A percentile compares a stretch with the other conserved stretches of the same genome.
Conservation (phyloP, 2,329 filamentous ascomycete species). For the Zalaria sp. region DNA sequence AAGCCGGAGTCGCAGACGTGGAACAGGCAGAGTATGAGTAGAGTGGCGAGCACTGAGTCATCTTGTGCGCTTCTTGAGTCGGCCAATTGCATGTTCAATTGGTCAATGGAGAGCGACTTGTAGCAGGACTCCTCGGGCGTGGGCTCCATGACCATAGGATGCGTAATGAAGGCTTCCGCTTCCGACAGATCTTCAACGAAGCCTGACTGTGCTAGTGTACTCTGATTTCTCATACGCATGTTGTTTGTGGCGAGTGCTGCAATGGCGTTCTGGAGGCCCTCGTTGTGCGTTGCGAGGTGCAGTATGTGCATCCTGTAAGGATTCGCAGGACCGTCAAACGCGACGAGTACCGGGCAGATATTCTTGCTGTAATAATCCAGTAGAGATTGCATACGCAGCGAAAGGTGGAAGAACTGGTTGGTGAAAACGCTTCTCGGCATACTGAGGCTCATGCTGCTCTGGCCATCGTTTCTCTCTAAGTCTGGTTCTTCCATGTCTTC, state of each 20-base stretch:
- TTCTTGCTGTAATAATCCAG: slow-evolving; percentile 90
- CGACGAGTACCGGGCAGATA: slow-evolving; percentile 83
- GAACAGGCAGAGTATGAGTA: slow-evolving; percentile 80
- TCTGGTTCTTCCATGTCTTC: slow-evolving; percentile 10
- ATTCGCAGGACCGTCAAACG: slow-evolving; percentile 74
- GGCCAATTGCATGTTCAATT: slow-evolving; percentile 72
- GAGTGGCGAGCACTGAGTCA: slow-evolving; percentile 76
- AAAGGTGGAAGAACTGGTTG: slow-evolving; percentile 39
- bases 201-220: slow-evolving; percentile 25
- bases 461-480: neutral
- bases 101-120: slow-evolving; percentile 68
- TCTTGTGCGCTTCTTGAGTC: slow-evolving; percentile 62
- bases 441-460: slow-evolving; percentile 7
- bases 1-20: slow-evolving; percentile 89
- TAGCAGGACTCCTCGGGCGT: slow-evolving; percentile 68
- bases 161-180: slow-evolving; percentile 7
- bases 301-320: slow-evolving; percentile 77
- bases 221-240: slow-evolving; percentile 67
- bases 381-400: slow-evolving; percentile 71
- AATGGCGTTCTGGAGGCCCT: slow-evolving; percentile 81
- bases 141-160: slow-evolving; percentile 19
- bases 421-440: slow-evolving; percentile 17
- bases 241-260: slow-evolving; percentile 83
- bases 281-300: slow-evolving; percentile 60
- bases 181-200: slow-evolving; percentile 17